These are phyloP conservation scores for Apophysomyces sp. DNA, from an alignment of 371 early-diverging fungal genomes.

Conservation along the genomic window DNA sequence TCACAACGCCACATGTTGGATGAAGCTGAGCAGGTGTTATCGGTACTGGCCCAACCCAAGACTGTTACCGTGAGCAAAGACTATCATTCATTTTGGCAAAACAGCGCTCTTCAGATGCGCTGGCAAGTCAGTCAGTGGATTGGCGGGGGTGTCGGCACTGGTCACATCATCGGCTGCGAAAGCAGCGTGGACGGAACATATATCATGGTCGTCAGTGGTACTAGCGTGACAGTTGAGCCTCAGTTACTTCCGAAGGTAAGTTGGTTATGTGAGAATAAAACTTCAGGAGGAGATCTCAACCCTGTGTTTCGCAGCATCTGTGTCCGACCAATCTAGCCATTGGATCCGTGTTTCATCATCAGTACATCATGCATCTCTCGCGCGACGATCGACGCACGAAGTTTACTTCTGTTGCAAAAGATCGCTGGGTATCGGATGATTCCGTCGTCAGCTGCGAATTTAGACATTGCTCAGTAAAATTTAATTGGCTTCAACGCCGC, in stretches of 20 bases:
- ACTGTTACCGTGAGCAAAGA: not conserved
- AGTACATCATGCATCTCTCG: slow-evolving; percentile 15
- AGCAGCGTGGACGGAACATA: slow-evolving; percentile 11
- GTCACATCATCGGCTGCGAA: slow-evolving; percentile 14
- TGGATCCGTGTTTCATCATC: slow-evolving; percentile 16
- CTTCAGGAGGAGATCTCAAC: not conserved
- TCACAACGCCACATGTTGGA: slow-evolving; percentile 16
- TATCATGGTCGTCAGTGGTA: slow-evolving; percentile 16
- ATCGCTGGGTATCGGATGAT: slow-evolving; percentile 13
- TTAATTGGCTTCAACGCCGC: slow-evolving; percentile 16
- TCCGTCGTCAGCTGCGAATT: slow-evolving; percentile 12
- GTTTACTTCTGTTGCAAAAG: not conserved
- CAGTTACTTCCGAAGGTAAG: slow-evolving; percentile 16
- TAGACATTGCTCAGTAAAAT: slow-evolving; percentile 5
- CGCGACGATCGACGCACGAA: slow-evolving; percentile 8
- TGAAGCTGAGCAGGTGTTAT: slow-evolving; percentile 11
- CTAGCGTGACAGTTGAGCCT: slow-evolving; percentile 13
- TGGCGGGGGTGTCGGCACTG: slow-evolving; percentile 19
- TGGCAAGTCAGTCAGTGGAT: slow-evolving; percentile 23
- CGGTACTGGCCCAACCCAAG: not conserved
- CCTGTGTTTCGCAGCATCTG: slow-evolving; percentile 1
- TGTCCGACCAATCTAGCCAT: not conserved
- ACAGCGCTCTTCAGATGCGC: slow-evolving; percentile 8
- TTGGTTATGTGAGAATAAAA: not conserved
- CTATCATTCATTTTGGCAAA: not conserved